These are phyloP conservation scores for Blastomyces gilchristii DNA, from an alignment of 2,329 filamentous ascomycete species.

Conservation along the genomic window DNA sequence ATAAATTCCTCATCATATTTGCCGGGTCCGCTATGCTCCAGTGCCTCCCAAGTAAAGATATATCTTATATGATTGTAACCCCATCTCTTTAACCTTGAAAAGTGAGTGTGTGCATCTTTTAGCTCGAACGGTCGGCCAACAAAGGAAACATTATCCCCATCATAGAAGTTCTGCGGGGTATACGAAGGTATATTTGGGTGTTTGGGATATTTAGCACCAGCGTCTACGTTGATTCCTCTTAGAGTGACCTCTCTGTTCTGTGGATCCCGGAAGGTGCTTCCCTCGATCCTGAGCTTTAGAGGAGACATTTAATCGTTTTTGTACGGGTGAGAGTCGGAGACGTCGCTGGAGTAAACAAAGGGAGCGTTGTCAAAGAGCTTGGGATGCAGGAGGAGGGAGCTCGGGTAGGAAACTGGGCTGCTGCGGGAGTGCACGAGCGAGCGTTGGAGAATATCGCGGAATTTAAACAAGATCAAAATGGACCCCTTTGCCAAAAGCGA, in stretches of 20 bases:
- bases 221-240: constrained; percentile 87
- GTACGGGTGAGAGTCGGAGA: neutral
- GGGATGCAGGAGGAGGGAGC: neutral
- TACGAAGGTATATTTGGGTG: constrained; percentile 74
- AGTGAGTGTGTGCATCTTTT: constrained; percentile 75
- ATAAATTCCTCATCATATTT: constrained; percentile 93
- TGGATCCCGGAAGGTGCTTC: constrained; percentile 70
- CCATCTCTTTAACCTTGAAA: constrained; percentile 72
- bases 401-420: neutral
- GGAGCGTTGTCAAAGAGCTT: neutral
- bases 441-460: neutral
- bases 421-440: neutral
- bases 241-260: constrained; percentile 77
- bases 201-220: constrained; percentile 80
- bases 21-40: constrained; percentile 83
- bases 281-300: constrained; percentile 72
- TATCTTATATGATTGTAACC: constrained; percentile 97
- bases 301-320: constrained; percentile 50
- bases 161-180: constrained; percentile 68
- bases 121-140: constrained; percentile 73
- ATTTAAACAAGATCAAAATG: neutral
- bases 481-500: neutral
- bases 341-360: neutral
- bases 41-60: constrained; percentile 97
- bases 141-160: constrained; percentile 85